Base-by-base conservation (phyloP, 129 eudicot genomes). In the Daucus carota region DNA sequence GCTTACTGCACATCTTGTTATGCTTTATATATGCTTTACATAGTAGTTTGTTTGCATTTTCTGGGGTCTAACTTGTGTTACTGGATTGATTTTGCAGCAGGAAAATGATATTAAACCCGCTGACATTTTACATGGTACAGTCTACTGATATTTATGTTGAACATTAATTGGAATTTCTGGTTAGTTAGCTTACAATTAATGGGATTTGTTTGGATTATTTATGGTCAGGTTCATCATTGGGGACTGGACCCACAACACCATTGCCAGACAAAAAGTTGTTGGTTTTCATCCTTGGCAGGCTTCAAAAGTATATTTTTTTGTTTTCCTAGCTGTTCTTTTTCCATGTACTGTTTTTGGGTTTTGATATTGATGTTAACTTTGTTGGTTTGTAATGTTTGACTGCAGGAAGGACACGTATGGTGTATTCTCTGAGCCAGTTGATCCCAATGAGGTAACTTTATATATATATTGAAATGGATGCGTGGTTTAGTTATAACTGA, bases 391-490 rank as follows among this genome's bases (percentile, higher is more conserved):
- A 43, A 8, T 28, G 32, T 79, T 73, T 45, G 38, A 75, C 50
- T 87, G 90, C 91, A 94, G 99, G 90, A 91, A 94, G 88, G 99
- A 94, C 66, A 91, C 94, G 73, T 90, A 90, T 8, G 97, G 96
- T 22, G 99, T 85, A 42, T 94, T 87, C 83, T 92, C 99, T 6
- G 96, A 94, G 80, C 96, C 99, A 0, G 97, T 94, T 79, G 97
- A 89, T 94, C 86, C 84, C 1, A 86, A 82, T 73, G 99, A 94
- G 99, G 99, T 94, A 65, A 42, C 77, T 75, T 9, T 24, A 66
- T 69, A 76, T 60, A 43, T 72, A 60, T 3, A 22, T 40, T 40
- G 43, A 40, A 3, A 6, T 34, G 45, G 5, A 31, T 74, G 68
- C 9, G n/a, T 62, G 16, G 42, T 40, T 28, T 73, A 12, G 42